Evolutionary conservation across 768 basidiomycete genomes (phyloP).

Genomic region (Agaricus sinodeliciosus): DNA sequence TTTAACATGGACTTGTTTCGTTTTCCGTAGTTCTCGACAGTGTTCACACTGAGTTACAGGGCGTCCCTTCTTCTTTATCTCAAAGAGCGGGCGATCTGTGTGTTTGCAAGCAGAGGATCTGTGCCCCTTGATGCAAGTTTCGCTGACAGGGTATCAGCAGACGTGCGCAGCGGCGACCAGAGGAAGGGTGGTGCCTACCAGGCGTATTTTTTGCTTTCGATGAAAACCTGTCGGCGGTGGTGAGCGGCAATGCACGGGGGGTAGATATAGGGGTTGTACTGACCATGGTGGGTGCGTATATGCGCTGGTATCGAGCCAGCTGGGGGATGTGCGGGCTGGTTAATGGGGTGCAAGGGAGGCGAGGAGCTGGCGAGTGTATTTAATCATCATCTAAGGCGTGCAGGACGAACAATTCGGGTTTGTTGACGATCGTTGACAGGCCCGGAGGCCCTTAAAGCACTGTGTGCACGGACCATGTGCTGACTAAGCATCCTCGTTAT

Average conservation of each 20-base stretch:
- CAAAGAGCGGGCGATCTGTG: constrained; percentile 80
- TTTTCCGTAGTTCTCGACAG: constrained; percentile 81
- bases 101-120: constrained; percentile 87
- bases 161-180: constrained; percentile 8
- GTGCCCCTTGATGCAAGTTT: constrained; percentile 93
- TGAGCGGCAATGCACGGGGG: constrained; percentile 1
- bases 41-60: constrained; percentile 88
- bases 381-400: constrained; percentile 38
- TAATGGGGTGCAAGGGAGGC: constrained; percentile 36
- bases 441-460: constrained; percentile 28
- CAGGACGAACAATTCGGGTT: constrained; percentile 20
- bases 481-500: constrained; percentile 13
- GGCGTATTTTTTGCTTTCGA: constrained; percentile 68
- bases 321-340: constrained; percentile 36
- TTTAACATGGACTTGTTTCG: constrained; percentile 81
- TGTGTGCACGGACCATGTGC: constrained; percentile 33
- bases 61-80: constrained; percentile 91
- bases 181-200: constrained; percentile 48
- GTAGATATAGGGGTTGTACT: constrained; percentile 9
- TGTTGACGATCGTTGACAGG: constrained; percentile 53
- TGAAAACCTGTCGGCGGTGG: constrained; percentile 49
- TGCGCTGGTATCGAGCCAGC: constrained; percentile 26
- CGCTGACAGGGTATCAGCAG: constrained; percentile 36
- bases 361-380: constrained; percentile 26
- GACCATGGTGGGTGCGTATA: constrained; percentile 35